Evolutionary conservation across 306 rosid genomes (phyloP), one percentile per base, ranked within the genome.

Genomic region (Pyrus pyrifolia): DNA sequence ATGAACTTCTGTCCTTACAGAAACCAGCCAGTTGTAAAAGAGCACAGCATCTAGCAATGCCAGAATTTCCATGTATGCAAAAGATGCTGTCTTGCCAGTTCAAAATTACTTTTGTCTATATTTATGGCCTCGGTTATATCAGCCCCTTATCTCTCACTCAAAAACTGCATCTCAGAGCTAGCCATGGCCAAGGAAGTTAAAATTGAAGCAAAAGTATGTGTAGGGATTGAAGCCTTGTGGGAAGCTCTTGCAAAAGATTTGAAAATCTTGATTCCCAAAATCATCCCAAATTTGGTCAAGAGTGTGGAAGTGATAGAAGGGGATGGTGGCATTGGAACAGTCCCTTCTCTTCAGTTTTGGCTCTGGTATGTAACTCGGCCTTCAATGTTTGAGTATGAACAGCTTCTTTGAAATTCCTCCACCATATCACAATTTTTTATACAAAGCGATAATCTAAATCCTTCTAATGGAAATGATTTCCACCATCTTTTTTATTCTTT

Each of bases 301-400:
- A 80, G 81, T 15, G 88, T 81, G 80, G 84, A 88, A 70, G 5
- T 92, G 17, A 58, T 84, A n/a, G 88, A 91, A 81, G 97, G 97
- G 11, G 87, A 87, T 81, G 95, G 95, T 70, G 87, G 93, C 55
- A 33, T 80, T 64, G 91, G 83, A 57, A 85, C 95, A 18, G 76
- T 82, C 71, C 80, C 80, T 89, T 62, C 78, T 86, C 79, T 89
- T 92, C 80, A 82, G 73, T 30, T 85, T 92, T 67, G 33, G 61
- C 22, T 18, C 85, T 1, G 84, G 93, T 91, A 27, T 83, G 82
- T 81, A 25, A 25, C 14, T 68, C 1, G 3, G 4, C 11, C n/a
- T n/a, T 23, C 71, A n/a, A 42, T 40, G 22, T n/a, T 67, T n/a
- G 11, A 67, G 23, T n/a, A 38, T 42, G 71, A 22, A 67, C 45